Evolutionary conservation across 331 rosid genomes (phyloP).

Genomic region (Saraca asoca): DNA sequence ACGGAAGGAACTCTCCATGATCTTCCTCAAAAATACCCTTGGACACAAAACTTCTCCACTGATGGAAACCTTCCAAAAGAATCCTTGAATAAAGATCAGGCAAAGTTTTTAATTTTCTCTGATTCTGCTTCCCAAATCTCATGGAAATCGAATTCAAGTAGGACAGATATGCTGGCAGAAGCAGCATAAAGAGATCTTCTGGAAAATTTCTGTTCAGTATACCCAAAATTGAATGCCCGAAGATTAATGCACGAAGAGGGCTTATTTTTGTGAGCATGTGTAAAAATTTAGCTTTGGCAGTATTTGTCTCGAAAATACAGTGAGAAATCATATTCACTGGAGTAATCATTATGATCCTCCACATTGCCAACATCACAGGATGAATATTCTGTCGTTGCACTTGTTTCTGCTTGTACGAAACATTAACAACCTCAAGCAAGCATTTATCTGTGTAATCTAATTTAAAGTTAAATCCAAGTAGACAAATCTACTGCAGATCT

Average conservation of each 20-base stretch:
- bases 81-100: conserved; percentile 60
- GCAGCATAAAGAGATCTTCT: conserved; percentile 64
- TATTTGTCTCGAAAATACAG: conserved; percentile 52
- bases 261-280: conserved; percentile 65
- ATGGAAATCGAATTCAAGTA: conserved; percentile 51
- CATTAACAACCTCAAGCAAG: conserved; percentile 70
- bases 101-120: conserved; percentile 43
- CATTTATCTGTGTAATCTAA: conserved; percentile 63
- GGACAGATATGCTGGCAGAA: conserved; percentile 68
- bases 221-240: conserved; percentile 64
- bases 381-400: conserved; percentile 50
- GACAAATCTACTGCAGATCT: conserved; percentile 57
- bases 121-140: conserved; percentile 51
- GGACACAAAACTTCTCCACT: conserved; percentile 69
- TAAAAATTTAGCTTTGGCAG: conserved; percentile 62
- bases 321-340: conserved; percentile 59
- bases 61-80: conserved; percentile 62
- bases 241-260: conserved; percentile 67
- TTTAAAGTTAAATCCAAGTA: conserved; percentile 44
- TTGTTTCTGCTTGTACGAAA: conserved; percentile 51
- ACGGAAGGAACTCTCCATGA: conserved; percentile 57
- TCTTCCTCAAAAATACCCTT: conserved; percentile 69
- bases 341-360: conserved; percentile 56
- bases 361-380: conserved; percentile 56
- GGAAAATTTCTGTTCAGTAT: conserved; percentile 50